Base-by-base conservation (phyloP, 768 basidiomycete species). In the Rhodotorula diobovata region DNA sequence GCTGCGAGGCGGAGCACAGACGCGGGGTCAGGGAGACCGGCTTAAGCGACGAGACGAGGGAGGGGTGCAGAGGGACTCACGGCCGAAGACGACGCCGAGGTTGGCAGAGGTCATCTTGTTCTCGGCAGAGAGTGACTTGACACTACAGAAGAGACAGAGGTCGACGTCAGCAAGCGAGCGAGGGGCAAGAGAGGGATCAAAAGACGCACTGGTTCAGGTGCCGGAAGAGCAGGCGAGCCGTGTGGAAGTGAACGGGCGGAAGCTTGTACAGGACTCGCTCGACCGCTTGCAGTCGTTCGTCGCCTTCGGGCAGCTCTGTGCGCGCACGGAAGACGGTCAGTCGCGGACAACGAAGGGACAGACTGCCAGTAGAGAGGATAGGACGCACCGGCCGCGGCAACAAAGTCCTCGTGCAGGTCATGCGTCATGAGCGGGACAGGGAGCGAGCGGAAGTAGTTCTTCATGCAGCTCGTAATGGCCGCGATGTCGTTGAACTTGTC, bases 401-500 rank as follows among this genome's bases (percentile, higher is more conserved):
- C 88, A 79, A 98, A 95, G 77, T 88, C 87, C 76, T 95, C 92
- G 73, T 98, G 94, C 16, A 96, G 85, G 64, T 90, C 89, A 78
- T 87, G 91, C 2, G 96, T 96, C 75, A 97, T 83, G 61, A 99
- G 83, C 12, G 96, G 96, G 61, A 89, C 85, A 25, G 95, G 94
- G 48, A 99, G 82, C n/a, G 88, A 84, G 39, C 96, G 87, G 85
- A 99, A 91, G 82, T 97, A 98, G 46, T 88, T 90, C 83, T 99
- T 98, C 78, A 99, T 84, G 39, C 97, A 76, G 11, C 93, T 95
- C 2, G 96, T 99, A 70, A 97, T 87, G 70, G 92, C 93, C 80
- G 90, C 93, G 70, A 99, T 92, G 80, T 99, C 96, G 83, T 95
- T 97, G 85, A 97, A 99, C 35, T 88, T 85, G 76, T 95, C 90